Percentiles rank a stretch among this genome's conserved stretches.
Evolutionary conservation across 176 grass and related monocot species (phyloP).

Genomic region (Carex littledalei): DNA sequence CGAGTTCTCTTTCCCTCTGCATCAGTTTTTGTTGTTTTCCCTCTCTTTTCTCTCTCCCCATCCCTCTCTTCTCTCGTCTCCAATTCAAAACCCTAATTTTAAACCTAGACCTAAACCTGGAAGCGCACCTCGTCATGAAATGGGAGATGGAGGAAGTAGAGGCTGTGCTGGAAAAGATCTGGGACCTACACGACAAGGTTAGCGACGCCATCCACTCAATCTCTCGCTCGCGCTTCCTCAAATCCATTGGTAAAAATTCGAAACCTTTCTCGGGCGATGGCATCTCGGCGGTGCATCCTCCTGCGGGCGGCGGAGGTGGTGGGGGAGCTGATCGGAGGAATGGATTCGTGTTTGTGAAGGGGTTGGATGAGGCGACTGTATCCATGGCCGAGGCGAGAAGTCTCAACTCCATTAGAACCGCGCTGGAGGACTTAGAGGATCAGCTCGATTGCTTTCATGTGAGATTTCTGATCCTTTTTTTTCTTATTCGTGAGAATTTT

Average conservation of each 20-base stretch:
- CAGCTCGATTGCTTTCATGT: slow-evolving; percentile 89
- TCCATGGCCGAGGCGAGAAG: slow-evolving; percentile 68
- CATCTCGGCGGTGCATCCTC: not conserved
- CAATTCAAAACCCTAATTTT: slow-evolving; percentile 20
- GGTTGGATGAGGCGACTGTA: slow-evolving; percentile 22
- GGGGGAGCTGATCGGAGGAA: slow-evolving; percentile 11
- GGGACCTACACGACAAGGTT: slow-evolving; percentile 89
- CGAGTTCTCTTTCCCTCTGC: slow-evolving; percentile 17
- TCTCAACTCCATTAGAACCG: slow-evolving; percentile 72
- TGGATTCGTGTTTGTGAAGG: slow-evolving; percentile 65
- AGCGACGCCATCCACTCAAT: slow-evolving; percentile 86
- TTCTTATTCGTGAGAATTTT: not conserved
- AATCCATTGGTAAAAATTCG: slow-evolving; percentile 29
- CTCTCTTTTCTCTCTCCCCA: slow-evolving; percentile 21
- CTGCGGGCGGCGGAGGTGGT: not conserved
- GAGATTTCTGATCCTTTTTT: slow-evolving; percentile 26
- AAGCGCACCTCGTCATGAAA: slow-evolving; percentile 15
- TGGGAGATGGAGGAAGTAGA: slow-evolving; percentile 60
- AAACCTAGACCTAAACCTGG: not conserved
- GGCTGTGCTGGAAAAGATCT: slow-evolving; percentile 82
- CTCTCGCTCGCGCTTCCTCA: slow-evolving; percentile 73
- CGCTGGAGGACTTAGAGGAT: slow-evolving; percentile 85
- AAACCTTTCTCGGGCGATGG: not conserved
- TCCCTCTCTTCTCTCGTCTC: not conserved
- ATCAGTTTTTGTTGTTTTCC: slow-evolving; percentile 12